Percentiles rank a stretch among this genome's conserved stretches.
Conservation (phyloP, 2,329 filamentous ascomycete species). For the Venturia asperata region DNA sequence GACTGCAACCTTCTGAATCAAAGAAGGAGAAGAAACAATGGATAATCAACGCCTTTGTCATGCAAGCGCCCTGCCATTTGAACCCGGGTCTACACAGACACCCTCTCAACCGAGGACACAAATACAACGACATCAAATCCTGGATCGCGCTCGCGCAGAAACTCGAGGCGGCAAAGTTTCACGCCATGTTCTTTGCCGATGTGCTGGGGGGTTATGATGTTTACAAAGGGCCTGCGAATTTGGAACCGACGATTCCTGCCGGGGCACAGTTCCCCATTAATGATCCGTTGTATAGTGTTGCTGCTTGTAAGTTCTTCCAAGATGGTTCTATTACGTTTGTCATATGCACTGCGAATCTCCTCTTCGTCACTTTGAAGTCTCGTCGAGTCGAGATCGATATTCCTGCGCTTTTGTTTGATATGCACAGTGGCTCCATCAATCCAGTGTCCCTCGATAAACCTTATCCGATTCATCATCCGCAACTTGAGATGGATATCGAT, state of each 20-base stretch:
- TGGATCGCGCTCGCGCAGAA: conserved; percentile 44
- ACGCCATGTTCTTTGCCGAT: conserved; percentile 47
- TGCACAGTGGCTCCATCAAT: no score
- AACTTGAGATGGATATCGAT: no score
- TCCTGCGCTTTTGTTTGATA: no score
- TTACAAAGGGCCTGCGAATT: conserved; percentile 22
- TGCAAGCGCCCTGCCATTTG: background rate
- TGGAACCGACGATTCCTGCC: conserved; percentile 36
- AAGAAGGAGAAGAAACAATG: conserved; percentile 7
- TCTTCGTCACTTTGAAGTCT: no score
- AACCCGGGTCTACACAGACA: conserved; percentile 14
- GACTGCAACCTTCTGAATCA: background rate
- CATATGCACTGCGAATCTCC: no score
- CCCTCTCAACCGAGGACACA: background rate
- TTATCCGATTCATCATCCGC: no score
- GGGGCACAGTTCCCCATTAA: conserved; percentile 30
- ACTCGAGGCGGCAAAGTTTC: conserved; percentile 44
- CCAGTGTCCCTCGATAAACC: no score
- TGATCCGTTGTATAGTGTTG: conserved; percentile 28
- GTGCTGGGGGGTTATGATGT: conserved; percentile 30
- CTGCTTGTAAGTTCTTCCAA: conserved; percentile 27
- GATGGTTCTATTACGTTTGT: no score
- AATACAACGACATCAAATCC: conserved; percentile 22
- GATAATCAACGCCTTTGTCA: conserved; percentile 13
- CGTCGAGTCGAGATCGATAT: no score